phyloP scores from a whole-genome alignment of 768 basidiomycete species.

The Coprinellus micaceus region DNA sequence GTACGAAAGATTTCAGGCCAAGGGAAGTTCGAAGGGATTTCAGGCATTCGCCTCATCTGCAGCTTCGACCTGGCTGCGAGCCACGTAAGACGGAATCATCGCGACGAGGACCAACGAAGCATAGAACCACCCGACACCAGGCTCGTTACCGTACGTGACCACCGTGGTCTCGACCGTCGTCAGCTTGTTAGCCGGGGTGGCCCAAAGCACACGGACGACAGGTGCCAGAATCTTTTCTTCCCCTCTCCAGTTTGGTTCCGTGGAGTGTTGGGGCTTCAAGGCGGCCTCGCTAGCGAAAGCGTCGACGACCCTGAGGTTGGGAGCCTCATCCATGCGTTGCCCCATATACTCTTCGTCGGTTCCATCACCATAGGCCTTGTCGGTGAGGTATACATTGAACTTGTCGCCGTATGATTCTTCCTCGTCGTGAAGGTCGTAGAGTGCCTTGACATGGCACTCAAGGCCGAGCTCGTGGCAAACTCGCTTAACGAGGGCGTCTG shows the following conservation, averaged over 20 bases:
- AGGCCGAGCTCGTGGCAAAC: slow-evolving; percentile 2
- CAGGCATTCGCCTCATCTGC: no score
- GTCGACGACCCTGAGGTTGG: not conserved
- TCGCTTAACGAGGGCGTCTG: slow-evolving; percentile 9
- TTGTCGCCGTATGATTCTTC: not conserved
- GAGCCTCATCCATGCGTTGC: not conserved
- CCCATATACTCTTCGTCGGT: not conserved
- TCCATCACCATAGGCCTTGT: not conserved
- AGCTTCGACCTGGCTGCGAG: no score
- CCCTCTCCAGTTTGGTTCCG: not conserved
- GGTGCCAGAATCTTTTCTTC: not conserved
- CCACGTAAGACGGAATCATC: not conserved
- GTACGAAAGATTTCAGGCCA: no score
- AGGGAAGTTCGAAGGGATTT: no score
- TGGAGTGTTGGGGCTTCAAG: not conserved
- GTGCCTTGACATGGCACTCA: not conserved
- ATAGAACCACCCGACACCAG: not conserved
- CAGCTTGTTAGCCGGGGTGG: not conserved
- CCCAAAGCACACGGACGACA: not conserved
- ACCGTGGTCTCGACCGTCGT: not conserved
- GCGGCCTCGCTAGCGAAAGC: not conserved
- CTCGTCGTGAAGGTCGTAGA: slow-evolving; percentile 4
- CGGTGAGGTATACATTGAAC: not conserved
- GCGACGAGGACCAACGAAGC: not conserved
- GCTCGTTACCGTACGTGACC: slow-evolving; percentile 1